Percentiles rank a stretch among this genome's conserved stretches.
Evolutionary conservation across 768 basidiomycete species (phyloP).

Genomic region (Hortiboletus campestris): DNA sequence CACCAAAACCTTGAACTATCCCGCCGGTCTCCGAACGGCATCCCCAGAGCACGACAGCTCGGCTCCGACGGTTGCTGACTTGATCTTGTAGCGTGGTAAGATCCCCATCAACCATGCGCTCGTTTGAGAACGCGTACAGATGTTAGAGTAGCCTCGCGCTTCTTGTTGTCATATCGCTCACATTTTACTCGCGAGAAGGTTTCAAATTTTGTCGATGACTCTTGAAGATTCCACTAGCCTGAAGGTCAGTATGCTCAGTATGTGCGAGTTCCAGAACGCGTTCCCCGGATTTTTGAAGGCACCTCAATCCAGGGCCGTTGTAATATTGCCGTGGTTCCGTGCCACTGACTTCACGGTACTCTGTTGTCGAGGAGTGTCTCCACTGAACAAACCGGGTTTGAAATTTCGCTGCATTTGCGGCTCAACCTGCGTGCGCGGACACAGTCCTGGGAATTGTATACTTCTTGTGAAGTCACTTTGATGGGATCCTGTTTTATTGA

Average conservation of each 20-base stretch:
- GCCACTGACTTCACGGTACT: not conserved
- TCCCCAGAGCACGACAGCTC: not conserved
- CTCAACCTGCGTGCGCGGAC: not conserved
- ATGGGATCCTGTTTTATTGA: slow-evolving; percentile 1
- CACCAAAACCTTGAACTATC: slow-evolving; percentile 29
- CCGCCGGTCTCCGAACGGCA: not conserved
- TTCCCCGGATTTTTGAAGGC: not conserved
- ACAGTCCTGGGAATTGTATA: not conserved
- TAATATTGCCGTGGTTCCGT: not conserved
- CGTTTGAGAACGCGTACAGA: slow-evolving; percentile 14
- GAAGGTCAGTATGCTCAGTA: not conserved
- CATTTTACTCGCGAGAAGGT: not conserved
- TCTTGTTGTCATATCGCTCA: slow-evolving; percentile 8
- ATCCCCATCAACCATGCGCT: slow-evolving; percentile 6
- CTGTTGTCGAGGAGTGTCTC: not conserved
- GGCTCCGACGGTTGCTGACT: slow-evolving; percentile 3
- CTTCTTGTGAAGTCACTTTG: not conserved
- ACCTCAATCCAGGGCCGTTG: not conserved
- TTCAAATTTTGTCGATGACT: not conserved
- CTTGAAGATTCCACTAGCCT: not conserved
- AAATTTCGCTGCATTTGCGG: not conserved
- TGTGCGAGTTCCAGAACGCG: not conserved
- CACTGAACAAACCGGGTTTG: not conserved
- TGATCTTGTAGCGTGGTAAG: slow-evolving; percentile 13
- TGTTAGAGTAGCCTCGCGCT: slow-evolving; percentile 17